Evolutionary conservation across 1,139 yeast genomes (phyloP), one percentile per base, ranked within the genome.

Genomic region (Zygotorulaspora mrakii): DNA sequence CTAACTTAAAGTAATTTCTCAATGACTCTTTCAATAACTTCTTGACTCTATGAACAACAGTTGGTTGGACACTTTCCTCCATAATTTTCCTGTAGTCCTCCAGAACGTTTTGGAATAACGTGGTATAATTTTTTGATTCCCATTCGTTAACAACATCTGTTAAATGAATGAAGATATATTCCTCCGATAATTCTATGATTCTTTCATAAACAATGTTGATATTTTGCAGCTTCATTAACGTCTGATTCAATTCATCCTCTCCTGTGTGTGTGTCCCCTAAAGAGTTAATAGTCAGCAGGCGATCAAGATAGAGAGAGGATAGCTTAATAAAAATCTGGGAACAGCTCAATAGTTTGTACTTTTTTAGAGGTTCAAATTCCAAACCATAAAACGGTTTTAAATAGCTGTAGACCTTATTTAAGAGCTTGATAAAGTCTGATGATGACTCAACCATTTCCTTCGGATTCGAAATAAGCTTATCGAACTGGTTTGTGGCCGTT

Each of bases 291-390:
- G 14, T 66, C 58, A 55, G 30, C 13, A 87, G 59, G 21, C 73
- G 68, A 3, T 71, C 73, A 42, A 71, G 71, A 55, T 84, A 88
- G 28, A 67, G 67, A 41, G 82, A 82, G 17, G 87, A 59, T 31
- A 88, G 59, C 22, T 70, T 70, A 35, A 87, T 62, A 57, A 87
- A 95, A 25, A 87, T 78, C 17, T 77, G 77, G 7, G 85, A 76
- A 18, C 85, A 74, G 42, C 82, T 81, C 52, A 77, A 74, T 40
- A 85, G 66, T 53, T 87, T 86, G 54, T 76, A 82, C 42, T 76
- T 77, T 29, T 77, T 74, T 17, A 84, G 68, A 10, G 80, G 69
- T 29, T 80, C 55, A 37, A 59, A 58, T 20, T 61, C 57, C 6
- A 60, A 41, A 10, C 52, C 52, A 49, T 64, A 65, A 37, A 66